Conservation (phyloP, 2,329 filamentous ascomycete species). For the Stachybotrys chartarum region DNA sequence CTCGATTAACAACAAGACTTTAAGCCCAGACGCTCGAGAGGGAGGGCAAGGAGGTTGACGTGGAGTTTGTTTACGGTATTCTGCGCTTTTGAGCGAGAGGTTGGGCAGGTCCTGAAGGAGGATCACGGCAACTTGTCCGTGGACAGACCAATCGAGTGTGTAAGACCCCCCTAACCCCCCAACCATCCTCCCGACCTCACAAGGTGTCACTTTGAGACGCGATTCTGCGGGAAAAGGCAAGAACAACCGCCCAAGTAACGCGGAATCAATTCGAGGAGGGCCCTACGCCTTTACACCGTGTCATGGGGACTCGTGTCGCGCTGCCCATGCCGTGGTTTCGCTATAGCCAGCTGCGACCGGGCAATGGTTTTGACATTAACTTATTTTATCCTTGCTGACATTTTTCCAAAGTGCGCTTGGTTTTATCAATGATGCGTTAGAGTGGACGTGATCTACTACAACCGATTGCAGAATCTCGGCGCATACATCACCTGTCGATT, state of each 20-base stretch:
- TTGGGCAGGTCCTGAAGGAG: not conserved
- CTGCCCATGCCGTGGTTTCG: too few relatives aligned
- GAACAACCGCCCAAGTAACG: not conserved
- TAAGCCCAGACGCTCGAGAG: not conserved
- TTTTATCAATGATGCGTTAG: not conserved
- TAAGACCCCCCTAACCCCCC: not conserved
- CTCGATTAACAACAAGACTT: not conserved
- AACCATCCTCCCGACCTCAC: not conserved
- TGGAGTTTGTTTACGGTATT: not conserved
- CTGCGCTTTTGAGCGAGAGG: not conserved
- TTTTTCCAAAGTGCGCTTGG: not conserved
- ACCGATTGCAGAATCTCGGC: not conserved
- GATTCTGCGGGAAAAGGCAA: not conserved
- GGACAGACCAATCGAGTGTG: not conserved
- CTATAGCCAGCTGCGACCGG: too few relatives aligned
- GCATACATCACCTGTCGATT: too few relatives aligned
- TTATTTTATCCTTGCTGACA: not conserved
- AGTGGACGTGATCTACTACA: not conserved
- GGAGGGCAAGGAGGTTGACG: too few relatives aligned
- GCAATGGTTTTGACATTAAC: too few relatives aligned
- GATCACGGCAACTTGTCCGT: not conserved
- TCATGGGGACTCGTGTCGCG: not conserved
- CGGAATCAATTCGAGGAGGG: not conserved
- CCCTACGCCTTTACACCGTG: not conserved
- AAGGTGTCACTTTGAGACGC: not conserved